Evolutionary conservation across 2,329 filamentous ascomycete species (phyloP), one percentile per base, ranked within the genome.

Genomic region (Eutypella sp.): DNA sequence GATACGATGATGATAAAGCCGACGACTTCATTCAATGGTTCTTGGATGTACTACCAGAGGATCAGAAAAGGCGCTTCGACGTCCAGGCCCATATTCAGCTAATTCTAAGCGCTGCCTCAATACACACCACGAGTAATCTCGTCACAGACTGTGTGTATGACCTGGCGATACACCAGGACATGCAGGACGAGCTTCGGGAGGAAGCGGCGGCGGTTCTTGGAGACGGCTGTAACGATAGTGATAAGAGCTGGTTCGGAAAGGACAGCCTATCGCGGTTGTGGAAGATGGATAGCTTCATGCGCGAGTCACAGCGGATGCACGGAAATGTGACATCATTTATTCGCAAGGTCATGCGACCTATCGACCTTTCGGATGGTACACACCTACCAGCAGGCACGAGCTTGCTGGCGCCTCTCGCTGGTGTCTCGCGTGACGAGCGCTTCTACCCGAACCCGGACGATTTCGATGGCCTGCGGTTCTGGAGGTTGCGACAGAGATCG

Each of bases 331-430:
- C 65, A 1, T 70, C 74, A 3, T 79, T 79, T 59, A 57, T 60
- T 20, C 74, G 76, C 47, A 75, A 73, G 50, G 74, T 77, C 9
- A 61, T 75, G 29, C 68, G 72, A 52, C 65, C 71, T 4, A 68
- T 81, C 53, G 70, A 69, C 2, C 71, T 80, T 2, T 78, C 75
- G 38, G 76, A 76, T 56, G 78, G 78, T 15, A 73, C 78, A 40
- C 66, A 69, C 29, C 65, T 75, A 9, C 71, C 72, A 0, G 60
- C 65, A 2, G 72, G 71, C 23, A 67, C 67, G 5, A 62, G 65
- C n/a, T 63, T 75, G 25, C 66, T 75, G 47, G 59, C 71, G 0
- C 66, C 72, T 0, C 49, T 63, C 11, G 58, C 63, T 16, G 66
- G 63, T 23, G 53, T 70, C 47, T 61, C 60, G 40, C 54, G 53